Conservation (phyloP, 2,329 filamentous ascomycete species). For the Dryadomyces quercivorus region DNA sequence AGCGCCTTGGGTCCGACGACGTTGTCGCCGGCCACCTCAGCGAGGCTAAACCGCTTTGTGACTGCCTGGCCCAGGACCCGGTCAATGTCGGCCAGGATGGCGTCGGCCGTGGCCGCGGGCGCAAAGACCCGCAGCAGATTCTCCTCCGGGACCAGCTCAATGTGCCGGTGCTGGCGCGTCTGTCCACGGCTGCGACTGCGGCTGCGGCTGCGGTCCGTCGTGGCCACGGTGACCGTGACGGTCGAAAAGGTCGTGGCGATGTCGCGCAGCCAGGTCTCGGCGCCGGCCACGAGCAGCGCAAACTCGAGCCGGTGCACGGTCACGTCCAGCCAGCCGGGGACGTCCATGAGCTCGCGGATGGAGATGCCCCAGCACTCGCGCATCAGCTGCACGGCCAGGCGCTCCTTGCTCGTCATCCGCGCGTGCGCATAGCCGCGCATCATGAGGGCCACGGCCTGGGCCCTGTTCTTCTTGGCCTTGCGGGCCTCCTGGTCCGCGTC, state of each 20-base stretch:
- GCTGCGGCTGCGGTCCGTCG: constrained; percentile 16
- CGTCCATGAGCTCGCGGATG: constrained; percentile 30
- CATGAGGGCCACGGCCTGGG: constrained; percentile 6
- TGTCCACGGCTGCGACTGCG: constrained; percentile 17
- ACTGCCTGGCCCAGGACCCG: constrained; percentile 16
- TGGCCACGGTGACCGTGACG: not conserved
- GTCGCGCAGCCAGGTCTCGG: constrained; percentile 20
- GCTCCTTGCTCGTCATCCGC: constrained; percentile 24
- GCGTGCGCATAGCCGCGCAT: constrained; percentile 7
- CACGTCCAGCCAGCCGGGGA: constrained; percentile 28
- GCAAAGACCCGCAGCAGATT: constrained; percentile 23
- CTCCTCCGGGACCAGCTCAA: constrained; percentile 21
- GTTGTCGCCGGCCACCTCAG: not conserved
- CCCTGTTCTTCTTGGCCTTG: not conserved
- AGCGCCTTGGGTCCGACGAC: constrained; percentile 12
- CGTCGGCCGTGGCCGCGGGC: constrained; percentile 22
- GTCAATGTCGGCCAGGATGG: constrained; percentile 22
- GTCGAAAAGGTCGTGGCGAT: constrained; percentile 15
- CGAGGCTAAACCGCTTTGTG: constrained; percentile 3
- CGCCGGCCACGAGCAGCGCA: constrained; percentile 28
- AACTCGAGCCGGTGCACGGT: constrained; percentile 28
- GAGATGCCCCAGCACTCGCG: constrained; percentile 37
- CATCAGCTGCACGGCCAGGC: constrained; percentile 30
- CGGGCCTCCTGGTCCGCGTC: no score
- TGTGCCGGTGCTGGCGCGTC: constrained; percentile 13